Conservation (phyloP, 139 green algal genomes). For the Dunaliella primolecta region DNA sequence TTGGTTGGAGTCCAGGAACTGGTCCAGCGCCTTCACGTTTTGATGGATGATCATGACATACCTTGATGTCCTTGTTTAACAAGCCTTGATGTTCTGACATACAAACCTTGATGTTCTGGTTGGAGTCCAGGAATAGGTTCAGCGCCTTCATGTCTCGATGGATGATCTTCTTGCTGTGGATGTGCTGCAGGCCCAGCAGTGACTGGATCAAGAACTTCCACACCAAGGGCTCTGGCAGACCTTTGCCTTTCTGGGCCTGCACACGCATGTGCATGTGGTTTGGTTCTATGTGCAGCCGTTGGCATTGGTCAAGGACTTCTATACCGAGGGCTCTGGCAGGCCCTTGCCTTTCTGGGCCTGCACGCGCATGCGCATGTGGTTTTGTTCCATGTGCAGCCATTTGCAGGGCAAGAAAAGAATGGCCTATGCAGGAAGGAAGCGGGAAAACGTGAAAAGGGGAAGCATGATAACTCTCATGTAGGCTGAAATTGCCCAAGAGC, state of each 20-base stretch:
- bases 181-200: constrained; percentile 50
- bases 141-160: constrained; percentile 72
- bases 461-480: too few species aligned
- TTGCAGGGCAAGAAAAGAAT: too few species aligned
- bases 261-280: not conserved
- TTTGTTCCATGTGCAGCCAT: too few species aligned
- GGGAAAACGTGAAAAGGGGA: too few species aligned
- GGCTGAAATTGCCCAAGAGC: too few species aligned
- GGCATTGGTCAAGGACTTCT: too few species aligned
- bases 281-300: not conserved
- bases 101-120: constrained; percentile 55
- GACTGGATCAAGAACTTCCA: constrained; percentile 50
- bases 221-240: constrained; percentile 49
- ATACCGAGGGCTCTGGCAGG: constrained; percentile 54
- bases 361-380: too few species aligned
- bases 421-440: too few species aligned
- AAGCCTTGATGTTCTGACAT: not conserved
- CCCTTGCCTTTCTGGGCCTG: constrained; percentile 24
- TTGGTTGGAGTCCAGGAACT: constrained; percentile 56
- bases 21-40: constrained; percentile 69
- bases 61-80: too few species aligned
- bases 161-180: constrained; percentile 64
- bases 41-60: constrained; percentile 67
- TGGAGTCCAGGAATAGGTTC: constrained; percentile 63
- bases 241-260: constrained; percentile 25